Evolutionary conservation across 2,329 filamentous ascomycete genomes (phyloP).

Genomic region (Drechslerella stenobrocha): DNA sequence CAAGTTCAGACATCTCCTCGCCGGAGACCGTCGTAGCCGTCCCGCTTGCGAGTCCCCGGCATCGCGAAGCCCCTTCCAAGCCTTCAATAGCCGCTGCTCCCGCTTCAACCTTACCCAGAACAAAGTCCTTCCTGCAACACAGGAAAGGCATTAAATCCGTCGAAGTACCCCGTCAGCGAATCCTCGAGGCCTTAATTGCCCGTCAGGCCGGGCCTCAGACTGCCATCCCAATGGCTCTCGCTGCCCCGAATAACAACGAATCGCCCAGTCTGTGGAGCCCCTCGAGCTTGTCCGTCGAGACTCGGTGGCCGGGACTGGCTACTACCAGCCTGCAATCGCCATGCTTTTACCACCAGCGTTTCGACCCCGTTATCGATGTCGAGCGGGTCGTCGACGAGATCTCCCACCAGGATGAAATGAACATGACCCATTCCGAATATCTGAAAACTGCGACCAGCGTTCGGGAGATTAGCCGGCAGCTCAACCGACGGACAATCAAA

Average conservation of each 20-base stretch:
- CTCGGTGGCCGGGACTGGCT: slow-evolving; percentile 30
- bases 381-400: slow-evolving; percentile 95
- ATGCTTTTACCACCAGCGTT: slow-evolving; percentile 96
- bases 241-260: slow-evolving; percentile 10
- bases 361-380: slow-evolving; percentile 93
- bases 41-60: slow-evolving; percentile 14
- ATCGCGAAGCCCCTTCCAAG: too few species aligned
- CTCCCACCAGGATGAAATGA: slow-evolving; percentile 73
- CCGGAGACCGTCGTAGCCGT: slow-evolving; percentile 31
- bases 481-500: slow-evolving; percentile 88
- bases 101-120: slow-evolving; percentile 23
- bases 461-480: slow-evolving; percentile 90
- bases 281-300: slow-evolving; percentile 53
- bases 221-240: slow-evolving; percentile 43
- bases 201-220: slow-evolving; percentile 45
- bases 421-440: slow-evolving; percentile 87
- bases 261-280: slow-evolving; percentile 35
- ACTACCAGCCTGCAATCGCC: slow-evolving; percentile 73
- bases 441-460: slow-evolving; percentile 95
- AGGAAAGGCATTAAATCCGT: slow-evolving; percentile 44
- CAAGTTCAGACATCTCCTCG: slow-evolving; percentile 37
- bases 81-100: slow-evolving; percentile 13
- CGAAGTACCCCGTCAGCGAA: slow-evolving; percentile 42
- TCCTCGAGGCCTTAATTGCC: slow-evolving; percentile 43
- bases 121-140: slow-evolving; percentile 44